phyloP scores from a whole-genome alignment of 2,329 filamentous ascomycete genomes.

The Aureobasidium vineae region DNA sequence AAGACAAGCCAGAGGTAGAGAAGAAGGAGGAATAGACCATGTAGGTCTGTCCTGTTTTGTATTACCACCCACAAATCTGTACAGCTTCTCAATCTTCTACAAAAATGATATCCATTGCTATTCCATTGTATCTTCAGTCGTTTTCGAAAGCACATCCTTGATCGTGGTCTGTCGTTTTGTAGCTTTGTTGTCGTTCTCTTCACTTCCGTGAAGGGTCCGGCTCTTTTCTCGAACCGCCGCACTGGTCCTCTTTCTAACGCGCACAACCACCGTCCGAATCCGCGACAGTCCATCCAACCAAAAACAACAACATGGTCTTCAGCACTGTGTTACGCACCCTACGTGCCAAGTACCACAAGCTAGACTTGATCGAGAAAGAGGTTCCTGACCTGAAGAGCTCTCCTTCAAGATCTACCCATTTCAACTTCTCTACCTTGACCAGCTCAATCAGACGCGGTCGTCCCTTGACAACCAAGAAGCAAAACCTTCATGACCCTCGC shows the following conservation, averaged over 20 bases:
- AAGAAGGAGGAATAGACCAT: slow-evolving; percentile 22
- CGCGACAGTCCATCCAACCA: not conserved
- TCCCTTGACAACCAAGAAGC: not conserved
- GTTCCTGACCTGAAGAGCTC: not conserved
- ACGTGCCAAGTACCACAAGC: not conserved
- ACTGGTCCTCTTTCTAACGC: not conserved
- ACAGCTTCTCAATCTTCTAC: slow-evolving; percentile 11
- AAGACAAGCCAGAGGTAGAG: slow-evolving; percentile 43
- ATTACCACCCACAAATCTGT: slow-evolving; percentile 21
- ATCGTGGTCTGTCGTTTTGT: not conserved
- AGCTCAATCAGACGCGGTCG: not conserved
- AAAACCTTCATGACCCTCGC: not conserved
- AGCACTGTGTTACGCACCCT: not conserved
- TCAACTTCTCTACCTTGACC: not conserved
- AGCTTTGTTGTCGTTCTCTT: not conserved
- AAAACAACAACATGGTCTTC: slow-evolving; percentile 6
- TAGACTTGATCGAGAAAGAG: not conserved
- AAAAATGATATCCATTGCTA: slow-evolving; percentile 24
- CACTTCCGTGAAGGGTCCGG: not conserved
- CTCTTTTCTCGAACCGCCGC: not conserved
- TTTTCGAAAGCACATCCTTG: not conserved
- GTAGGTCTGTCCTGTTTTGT: slow-evolving; percentile 11
- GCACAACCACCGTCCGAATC: not conserved
- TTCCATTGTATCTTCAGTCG: not conserved
- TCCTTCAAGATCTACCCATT: not conserved